Conservation (phyloP, 2,329 filamentous ascomycete genomes). For the Fusarium illudens region DNA sequence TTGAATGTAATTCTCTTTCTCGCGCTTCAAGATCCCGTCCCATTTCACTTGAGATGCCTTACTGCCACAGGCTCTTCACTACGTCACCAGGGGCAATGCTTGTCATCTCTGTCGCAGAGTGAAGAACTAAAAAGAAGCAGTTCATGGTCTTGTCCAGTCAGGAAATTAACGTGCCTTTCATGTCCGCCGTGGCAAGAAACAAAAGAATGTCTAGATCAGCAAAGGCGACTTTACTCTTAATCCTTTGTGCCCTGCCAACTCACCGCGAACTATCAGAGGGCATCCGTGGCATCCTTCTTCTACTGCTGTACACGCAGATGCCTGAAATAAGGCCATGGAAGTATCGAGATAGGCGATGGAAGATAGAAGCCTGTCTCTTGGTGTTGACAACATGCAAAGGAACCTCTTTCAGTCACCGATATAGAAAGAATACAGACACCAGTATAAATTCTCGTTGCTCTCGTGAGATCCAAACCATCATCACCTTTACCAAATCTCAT, state of each 20-base stretch:
- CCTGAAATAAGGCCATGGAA: neutral
- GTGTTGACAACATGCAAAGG: neutral
- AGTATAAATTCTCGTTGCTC: neutral
- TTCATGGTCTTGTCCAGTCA: neutral
- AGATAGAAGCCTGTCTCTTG: neutral
- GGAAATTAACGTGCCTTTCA: neutral
- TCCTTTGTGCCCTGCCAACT: neutral
- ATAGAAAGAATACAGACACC: neutral
- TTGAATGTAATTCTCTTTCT: neutral
- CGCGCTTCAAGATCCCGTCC: neutral
- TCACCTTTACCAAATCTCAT: neutral
- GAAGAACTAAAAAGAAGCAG: neutral
- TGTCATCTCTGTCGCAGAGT: neutral
- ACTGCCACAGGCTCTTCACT: neutral
- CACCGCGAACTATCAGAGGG: neutral
- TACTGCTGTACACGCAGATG: neutral
- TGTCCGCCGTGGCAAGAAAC: neutral
- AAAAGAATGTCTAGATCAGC: neutral
- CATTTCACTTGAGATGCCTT: neutral
- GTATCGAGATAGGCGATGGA: neutral
- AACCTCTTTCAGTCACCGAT: neutral
- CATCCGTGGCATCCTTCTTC: neutral
- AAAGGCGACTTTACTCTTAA: neutral
- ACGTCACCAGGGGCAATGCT: neutral
- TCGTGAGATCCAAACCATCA: neutral